These are phyloP conservation scores for Naganishia sp. DNA, from an alignment of 1,284 basidiomycete species.

Conservation along the genomic window DNA sequence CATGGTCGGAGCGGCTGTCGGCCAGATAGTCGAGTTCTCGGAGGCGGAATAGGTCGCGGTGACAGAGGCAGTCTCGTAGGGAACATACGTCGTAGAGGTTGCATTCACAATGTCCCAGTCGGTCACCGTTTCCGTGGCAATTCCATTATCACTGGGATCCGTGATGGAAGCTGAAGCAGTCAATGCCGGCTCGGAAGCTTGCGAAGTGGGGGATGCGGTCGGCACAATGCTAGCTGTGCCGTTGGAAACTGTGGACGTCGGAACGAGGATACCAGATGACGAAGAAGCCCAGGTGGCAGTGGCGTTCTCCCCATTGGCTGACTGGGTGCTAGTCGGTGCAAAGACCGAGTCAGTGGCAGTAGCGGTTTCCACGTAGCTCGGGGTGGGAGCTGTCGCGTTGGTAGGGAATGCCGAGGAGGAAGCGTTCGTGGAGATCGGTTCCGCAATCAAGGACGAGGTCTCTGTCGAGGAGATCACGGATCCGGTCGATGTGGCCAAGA, in stretches of 20 bases:
- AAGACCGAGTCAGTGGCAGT: conserved; percentile 22
- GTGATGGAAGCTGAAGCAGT: conserved; percentile 16
- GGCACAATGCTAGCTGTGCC: not conserved
- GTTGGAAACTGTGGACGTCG: conserved; percentile 12
- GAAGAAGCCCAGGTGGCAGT: conserved; percentile 14
- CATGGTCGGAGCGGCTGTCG: not conserved
- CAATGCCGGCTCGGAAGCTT: conserved; percentile 5
- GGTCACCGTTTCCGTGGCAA: conserved; percentile 30
- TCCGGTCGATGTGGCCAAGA: conserved; percentile 1
- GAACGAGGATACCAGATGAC: conserved; percentile 17
- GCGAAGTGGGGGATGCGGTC: conserved; percentile 19
- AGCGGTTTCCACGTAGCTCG: conserved; percentile 22
- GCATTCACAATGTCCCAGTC: conserved; percentile 28
- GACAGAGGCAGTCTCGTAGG: conserved; percentile 20
- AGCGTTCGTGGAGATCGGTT: conserved; percentile 2
- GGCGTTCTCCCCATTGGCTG: conserved; percentile 25
- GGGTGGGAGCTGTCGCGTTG: conserved; percentile 5
- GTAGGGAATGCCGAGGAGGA: conserved; percentile 1
- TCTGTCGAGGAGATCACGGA: not conserved
- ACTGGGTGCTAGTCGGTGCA: conserved; percentile 21
- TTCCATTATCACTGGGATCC: conserved; percentile 19
- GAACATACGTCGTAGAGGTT: conserved; percentile 22
- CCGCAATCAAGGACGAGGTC: not conserved
- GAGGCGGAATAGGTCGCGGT: conserved; percentile 1
- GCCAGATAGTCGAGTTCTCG: not conserved